Conservation (phyloP, 129 eudicot genomes). For the carrot (Daucus carota) region DNA sequence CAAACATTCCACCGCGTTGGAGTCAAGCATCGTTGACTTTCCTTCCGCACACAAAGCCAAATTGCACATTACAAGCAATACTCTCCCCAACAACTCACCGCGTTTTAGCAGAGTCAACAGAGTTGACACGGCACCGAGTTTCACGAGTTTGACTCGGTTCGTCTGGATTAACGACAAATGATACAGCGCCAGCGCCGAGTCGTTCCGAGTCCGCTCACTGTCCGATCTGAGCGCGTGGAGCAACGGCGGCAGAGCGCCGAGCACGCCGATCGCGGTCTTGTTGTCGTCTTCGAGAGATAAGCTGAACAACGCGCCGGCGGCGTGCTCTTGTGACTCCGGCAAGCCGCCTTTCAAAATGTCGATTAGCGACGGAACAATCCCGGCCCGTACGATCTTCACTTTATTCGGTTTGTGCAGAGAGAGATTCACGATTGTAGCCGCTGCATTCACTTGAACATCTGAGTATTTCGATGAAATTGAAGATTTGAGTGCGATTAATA, state of each 20-base stretch:
- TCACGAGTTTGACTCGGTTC: slow-evolving; percentile 66
- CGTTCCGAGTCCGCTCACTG: slow-evolving; percentile 64
- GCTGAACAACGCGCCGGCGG: slow-evolving; percentile 85
- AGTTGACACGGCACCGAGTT: slow-evolving; percentile 51
- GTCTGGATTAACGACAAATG: slow-evolving; percentile 58
- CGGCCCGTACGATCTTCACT: slow-evolving; percentile 67
- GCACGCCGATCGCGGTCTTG: slow-evolving; percentile 79
- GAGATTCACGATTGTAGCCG: slow-evolving; percentile 67
- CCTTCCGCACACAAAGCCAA: slow-evolving; percentile 72
- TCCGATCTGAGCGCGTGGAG: slow-evolving; percentile 65
- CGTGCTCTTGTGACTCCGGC: slow-evolving; percentile 70
- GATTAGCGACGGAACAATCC: slow-evolving; percentile 59
- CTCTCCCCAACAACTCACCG: slow-evolving; percentile 45
- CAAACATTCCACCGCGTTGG: slow-evolving; percentile 62
- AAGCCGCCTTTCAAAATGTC: slow-evolving; percentile 60
- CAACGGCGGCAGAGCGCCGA: slow-evolving; percentile 81
- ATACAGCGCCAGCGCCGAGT: slow-evolving; percentile 76
- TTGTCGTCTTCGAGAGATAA: slow-evolving; percentile 72
- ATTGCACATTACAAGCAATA: slow-evolving; percentile 65
- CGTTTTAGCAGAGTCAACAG: slow-evolving; percentile 48
- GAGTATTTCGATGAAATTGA: slow-evolving; percentile 48
- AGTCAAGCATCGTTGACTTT: slow-evolving; percentile 67
- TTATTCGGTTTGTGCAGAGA: slow-evolving; percentile 68
- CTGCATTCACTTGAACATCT: slow-evolving; percentile 61
- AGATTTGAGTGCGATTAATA: slow-evolving; percentile 35